Conservation (phyloP, 306 rosid species). For the Cercis canadensis region DNA sequence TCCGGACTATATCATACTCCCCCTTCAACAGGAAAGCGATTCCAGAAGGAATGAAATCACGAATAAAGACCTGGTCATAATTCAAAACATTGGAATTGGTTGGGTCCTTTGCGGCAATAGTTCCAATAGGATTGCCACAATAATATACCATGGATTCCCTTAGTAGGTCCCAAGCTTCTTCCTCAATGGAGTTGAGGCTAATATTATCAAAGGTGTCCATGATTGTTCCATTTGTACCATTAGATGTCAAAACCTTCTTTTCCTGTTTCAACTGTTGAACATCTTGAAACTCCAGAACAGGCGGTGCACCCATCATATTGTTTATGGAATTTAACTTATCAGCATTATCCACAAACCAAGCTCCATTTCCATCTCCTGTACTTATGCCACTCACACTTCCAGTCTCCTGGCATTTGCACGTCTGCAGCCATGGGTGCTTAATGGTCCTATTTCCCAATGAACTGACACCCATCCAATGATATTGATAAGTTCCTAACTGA, state of each 20-base stretch:
- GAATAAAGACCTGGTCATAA: constrained; percentile 90
- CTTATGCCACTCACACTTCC: constrained; percentile 51
- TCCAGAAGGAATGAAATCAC: constrained; percentile 92
- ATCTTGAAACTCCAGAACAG: constrained; percentile 56
- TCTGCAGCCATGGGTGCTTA: constrained; percentile 36
- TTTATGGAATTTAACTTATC: constrained; percentile 49
- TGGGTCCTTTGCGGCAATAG: constrained; percentile 85
- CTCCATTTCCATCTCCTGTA: constrained; percentile 54
- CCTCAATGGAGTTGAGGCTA: constrained; percentile 60
- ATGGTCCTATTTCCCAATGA: constrained; percentile 22
- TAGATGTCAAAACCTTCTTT: constrained; percentile 47
- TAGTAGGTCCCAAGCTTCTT: constrained; percentile 86
- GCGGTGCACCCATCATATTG: constrained; percentile 39
- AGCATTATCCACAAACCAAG: constrained; percentile 52
- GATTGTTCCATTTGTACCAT: constrained; percentile 55
- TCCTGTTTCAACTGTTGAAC: constrained; percentile 59
- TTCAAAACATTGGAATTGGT: constrained; percentile 69
- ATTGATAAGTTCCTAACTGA: constrained; percentile 29
- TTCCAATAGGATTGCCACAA: constrained; percentile 83
- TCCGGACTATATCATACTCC: constrained; percentile 87
- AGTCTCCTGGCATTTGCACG: constrained; percentile 67
- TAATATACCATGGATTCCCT: constrained; percentile 75
- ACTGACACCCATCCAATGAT: constrained; percentile 41
- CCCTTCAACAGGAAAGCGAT: constrained; percentile 88
- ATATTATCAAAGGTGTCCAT: constrained; percentile 39